phyloP scores from a whole-genome alignment of 1,284 basidiomycete species.

The Cryptococcus depauperatus region DNA sequence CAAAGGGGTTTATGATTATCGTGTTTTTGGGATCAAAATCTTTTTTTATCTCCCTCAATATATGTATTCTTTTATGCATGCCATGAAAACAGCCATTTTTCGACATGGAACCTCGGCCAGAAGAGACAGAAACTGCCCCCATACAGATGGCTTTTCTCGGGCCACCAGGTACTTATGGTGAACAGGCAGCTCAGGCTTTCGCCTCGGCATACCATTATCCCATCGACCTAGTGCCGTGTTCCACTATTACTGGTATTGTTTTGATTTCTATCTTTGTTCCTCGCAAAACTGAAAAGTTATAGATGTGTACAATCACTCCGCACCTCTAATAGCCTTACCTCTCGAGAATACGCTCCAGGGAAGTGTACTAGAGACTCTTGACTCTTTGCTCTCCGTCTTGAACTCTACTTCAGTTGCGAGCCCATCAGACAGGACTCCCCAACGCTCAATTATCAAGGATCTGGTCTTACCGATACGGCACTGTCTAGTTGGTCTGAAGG shows the following conservation, averaged over 20 bases:
- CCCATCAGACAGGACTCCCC: neutral
- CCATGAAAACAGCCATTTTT: neutral
- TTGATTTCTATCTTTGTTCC: neutral
- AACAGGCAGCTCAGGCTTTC: constrained; percentile 29
- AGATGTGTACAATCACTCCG: constrained; percentile 24
- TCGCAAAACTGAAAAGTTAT: neutral
- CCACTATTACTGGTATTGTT: constrained; percentile 26
- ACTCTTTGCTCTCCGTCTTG: constrained; percentile 23
- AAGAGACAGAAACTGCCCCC: neutral
- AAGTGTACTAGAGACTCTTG: constrained; percentile 40
- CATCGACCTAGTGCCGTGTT: constrained; percentile 26
- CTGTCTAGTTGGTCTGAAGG: constrained; percentile 34
- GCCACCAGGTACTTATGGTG: constrained; percentile 42
- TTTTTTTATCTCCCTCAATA: too few relatives aligned
- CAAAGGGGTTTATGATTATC: too few relatives aligned
- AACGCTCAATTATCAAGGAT: constrained; percentile 1
- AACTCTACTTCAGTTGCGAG: neutral
- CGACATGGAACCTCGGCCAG: neutral
- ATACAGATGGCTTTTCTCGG: constrained; percentile 37
- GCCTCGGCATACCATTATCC: constrained; percentile 9
- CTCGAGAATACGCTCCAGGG: constrained; percentile 45
- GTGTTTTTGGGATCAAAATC: too few relatives aligned
- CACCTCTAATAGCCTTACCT: constrained; percentile 35
- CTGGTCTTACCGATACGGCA: constrained; percentile 35
- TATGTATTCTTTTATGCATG: too few relatives aligned